These are phyloP conservation scores for Paramyrothecium roridum DNA, from an alignment of 2,329 filamentous ascomycete species.

Conservation along the genomic window DNA sequence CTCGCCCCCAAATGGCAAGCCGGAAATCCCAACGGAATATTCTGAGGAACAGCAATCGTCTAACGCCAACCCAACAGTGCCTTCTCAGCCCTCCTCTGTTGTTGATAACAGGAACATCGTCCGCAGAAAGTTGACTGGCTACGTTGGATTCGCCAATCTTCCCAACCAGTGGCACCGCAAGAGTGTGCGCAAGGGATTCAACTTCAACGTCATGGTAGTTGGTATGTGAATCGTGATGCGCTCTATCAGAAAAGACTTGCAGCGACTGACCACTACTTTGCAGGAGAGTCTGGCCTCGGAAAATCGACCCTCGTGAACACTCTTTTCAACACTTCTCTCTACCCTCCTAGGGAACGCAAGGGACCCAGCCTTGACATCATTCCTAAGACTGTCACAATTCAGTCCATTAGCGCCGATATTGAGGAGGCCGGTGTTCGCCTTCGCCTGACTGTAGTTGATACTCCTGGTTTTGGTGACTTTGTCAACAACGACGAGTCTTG, in stretches of 20 bases:
- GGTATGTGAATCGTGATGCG: conserved; percentile 49
- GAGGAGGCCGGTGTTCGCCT: conserved; percentile 98
- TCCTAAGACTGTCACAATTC: conserved; percentile 94
- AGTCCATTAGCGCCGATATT: conserved; percentile 93
- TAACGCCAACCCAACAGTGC: conserved; percentile 28
- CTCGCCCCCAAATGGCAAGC: conserved; percentile 37
- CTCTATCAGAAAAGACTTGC: background rate
- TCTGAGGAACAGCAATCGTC: conserved; percentile 29
- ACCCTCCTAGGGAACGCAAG: conserved; percentile 98
- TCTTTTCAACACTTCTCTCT: conserved; percentile 98
- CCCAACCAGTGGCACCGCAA: conserved; percentile 99
- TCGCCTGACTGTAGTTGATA: conserved; percentile 94
- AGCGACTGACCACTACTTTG: background rate
- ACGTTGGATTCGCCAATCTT: conserved; percentile 97
- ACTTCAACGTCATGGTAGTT: conserved; percentile 99
- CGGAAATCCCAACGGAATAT: conserved; percentile 22
- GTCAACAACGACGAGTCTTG: conserved; percentile 99
- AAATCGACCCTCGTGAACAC: conserved; percentile 99
- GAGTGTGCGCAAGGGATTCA: conserved; percentile 99
- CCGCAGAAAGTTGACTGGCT: conserved; percentile 95
- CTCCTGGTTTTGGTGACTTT: conserved; percentile 96
- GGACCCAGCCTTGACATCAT: conserved; percentile 96
- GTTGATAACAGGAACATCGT: conserved; percentile 91
- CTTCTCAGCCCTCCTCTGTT: conserved; percentile 41
- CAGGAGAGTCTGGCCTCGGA: conserved; percentile 97